Percentiles rank a stretch among this genome's conserved stretches.
phyloP scores from a whole-genome alignment of 495 filamentous ascomycete genomes.

The Hypoxylon perforatum region DNA sequence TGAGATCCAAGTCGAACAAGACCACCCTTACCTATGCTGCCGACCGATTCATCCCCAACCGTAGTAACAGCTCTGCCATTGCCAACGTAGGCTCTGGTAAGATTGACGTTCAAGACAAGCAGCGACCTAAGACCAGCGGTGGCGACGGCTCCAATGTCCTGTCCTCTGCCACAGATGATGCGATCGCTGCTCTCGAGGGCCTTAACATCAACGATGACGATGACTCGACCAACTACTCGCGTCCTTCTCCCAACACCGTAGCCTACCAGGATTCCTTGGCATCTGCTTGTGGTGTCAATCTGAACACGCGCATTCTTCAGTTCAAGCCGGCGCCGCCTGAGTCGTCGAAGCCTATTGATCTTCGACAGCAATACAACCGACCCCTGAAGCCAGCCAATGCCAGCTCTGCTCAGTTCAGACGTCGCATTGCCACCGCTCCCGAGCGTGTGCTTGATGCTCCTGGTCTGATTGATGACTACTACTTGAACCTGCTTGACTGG shows the following conservation, averaged over 20 bases:
- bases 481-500: slow-evolving; percentile 98
- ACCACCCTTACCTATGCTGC: slow-evolving; percentile 84
- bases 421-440: slow-evolving; percentile 91
- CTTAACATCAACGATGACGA: slow-evolving; percentile 71
- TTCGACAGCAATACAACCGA: slow-evolving; percentile 97
- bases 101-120: slow-evolving; percentile 71
- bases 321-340: slow-evolving; percentile 98
- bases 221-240: slow-evolving; percentile 68
- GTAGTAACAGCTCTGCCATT: slow-evolving; percentile 87
- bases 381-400: slow-evolving; percentile 83
- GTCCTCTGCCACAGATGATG: slow-evolving; percentile 78
- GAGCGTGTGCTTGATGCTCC: slow-evolving; percentile 98
- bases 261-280: slow-evolving; percentile 95
- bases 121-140: slow-evolving; percentile 74
- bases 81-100: slow-evolving; percentile 83
- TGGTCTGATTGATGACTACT: slow-evolving; percentile 97
- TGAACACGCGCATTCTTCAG: slow-evolving; percentile 95
- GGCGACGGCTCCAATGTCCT: slow-evolving; percentile 76
- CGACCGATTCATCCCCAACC: slow-evolving; percentile 98
- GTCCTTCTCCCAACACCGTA: slow-evolving; percentile 83
- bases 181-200: slow-evolving; percentile 79
- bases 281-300: slow-evolving; percentile 88
- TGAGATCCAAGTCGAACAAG: slow-evolving; percentile 76
- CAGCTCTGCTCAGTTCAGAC: slow-evolving; percentile 82
- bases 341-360: slow-evolving; percentile 96